These are phyloP conservation scores for Colletotrichum sp. DNA, from an alignment of 2,329 filamentous ascomycete genomes.

Conservation along the genomic window DNA sequence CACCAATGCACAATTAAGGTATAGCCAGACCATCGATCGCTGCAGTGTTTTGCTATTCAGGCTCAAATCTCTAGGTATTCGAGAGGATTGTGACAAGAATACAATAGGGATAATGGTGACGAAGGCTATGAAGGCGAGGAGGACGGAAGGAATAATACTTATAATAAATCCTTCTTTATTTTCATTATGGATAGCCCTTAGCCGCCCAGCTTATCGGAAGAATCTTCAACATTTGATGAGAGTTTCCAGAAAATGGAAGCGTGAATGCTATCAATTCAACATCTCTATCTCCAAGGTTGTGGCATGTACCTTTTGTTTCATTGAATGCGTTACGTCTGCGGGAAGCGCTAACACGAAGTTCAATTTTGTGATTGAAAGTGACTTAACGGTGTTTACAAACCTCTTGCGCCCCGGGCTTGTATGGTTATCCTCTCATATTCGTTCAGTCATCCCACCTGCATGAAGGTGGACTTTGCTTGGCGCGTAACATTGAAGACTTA, in stretches of 20 bases:
- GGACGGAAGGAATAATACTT: not conserved
- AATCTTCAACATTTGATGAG: rapidly evolving
- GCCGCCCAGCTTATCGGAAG: not conserved
- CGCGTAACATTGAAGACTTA: not conserved
- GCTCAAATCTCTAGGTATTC: not conserved
- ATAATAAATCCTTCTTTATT: not conserved
- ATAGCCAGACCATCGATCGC: rapidly evolving
- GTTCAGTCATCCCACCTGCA: not conserved
- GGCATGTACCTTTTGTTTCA: not conserved
- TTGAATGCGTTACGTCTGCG: not conserved
- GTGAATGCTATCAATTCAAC: not conserved
- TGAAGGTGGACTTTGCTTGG: not conserved
- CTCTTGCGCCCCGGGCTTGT: not conserved
- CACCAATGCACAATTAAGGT: not conserved
- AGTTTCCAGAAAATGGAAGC: not conserved
- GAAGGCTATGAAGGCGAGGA: not conserved
- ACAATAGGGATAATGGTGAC: not conserved
- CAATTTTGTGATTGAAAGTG: not conserved
- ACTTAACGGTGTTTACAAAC: not conserved
- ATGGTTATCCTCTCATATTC: rapidly evolving
- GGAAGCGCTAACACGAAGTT: not conserved
- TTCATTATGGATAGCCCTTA: not conserved
- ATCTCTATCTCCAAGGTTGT: not conserved
- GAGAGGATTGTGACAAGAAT: not conserved
- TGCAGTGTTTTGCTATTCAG: not conserved